These are phyloP conservation scores for Hericium alpestre DNA, from an alignment of 768 basidiomycete genomes.

Conservation along the genomic window DNA sequence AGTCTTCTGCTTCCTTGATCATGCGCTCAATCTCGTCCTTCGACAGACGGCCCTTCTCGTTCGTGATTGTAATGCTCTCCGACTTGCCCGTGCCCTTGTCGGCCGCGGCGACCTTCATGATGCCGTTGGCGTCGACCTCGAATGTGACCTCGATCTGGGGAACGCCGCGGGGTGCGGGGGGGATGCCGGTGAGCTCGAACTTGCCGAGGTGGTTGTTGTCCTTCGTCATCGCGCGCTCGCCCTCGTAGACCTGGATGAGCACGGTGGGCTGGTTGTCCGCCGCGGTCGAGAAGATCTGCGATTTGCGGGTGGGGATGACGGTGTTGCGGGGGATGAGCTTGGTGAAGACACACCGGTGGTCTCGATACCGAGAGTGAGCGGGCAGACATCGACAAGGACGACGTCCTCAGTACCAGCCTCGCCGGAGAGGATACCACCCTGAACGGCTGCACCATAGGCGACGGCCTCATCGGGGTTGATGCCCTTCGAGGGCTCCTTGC, in stretches of 20 bases:
- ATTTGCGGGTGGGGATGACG: conserved; percentile 95
- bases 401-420: conserved; percentile 84
- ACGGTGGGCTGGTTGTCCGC: conserved; percentile 93
- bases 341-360: conserved; percentile 96
- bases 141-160: conserved; percentile 97
- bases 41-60: conserved; percentile 80
- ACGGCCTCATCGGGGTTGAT: conserved; percentile 99
- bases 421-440: conserved; percentile 95
- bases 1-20: conserved; percentile 90
- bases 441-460: conserved; percentile 96
- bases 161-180: conserved; percentile 91
- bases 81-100: conserved; percentile 97
- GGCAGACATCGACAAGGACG: conserved; percentile 93
- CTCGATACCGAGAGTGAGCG: conserved; percentile 97
- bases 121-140: conserved; percentile 91
- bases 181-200: conserved; percentile 87
- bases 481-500: conserved; percentile 94
- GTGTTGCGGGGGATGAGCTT: conserved; percentile 97
- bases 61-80: conserved; percentile 86
- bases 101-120: conserved; percentile 85
- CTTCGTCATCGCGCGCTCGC: conserved; percentile 94
- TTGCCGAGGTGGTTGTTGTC: conserved; percentile 98
- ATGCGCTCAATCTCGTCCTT: conserved; percentile 78
- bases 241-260: conserved; percentile 94
- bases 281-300: conserved; percentile 83